Percentiles rank a stretch among this genome's conserved stretches.
These are phyloP conservation scores for Paramecium biaurelia DNA, from an alignment of 73 alveolate genomes.

Conservation along the genomic window DNA sequence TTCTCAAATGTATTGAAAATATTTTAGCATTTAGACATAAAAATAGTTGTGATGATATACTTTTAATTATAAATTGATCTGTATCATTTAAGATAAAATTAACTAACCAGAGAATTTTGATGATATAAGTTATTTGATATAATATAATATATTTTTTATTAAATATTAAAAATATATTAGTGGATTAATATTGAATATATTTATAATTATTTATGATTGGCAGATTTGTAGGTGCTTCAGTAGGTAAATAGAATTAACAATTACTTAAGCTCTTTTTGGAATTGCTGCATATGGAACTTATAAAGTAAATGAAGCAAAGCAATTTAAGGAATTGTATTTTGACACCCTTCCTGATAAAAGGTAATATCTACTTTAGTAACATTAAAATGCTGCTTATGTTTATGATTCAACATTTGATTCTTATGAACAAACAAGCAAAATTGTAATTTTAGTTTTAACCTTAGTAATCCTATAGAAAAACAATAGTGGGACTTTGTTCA, in stretches of 20 bases:
- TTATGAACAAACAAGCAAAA: constrained; percentile 47
- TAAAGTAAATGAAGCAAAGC: background rate
- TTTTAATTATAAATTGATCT: background rate
- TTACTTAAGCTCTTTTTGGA: constrained; percentile 44
- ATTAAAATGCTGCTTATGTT: constrained; percentile 40
- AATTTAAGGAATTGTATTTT: constrained; percentile 42
- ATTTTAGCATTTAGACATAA: too few relatives aligned
- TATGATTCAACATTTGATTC: constrained; percentile 55
- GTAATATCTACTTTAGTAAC: constrained; percentile 12
- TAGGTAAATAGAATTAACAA: background rate
- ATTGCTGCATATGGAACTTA: constrained; percentile 37
- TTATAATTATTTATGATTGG: background rate
- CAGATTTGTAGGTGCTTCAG: constrained; percentile 26
- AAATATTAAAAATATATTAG: background rate
- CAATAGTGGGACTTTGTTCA: constrained; percentile 13
- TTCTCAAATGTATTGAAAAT: too few relatives aligned
- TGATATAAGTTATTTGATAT: too few relatives aligned
- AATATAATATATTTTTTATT: too few relatives aligned
- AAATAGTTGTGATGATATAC: background rate
- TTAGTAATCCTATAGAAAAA: constrained; percentile 24
- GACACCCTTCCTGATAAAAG: constrained; percentile 53
- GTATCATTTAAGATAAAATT: background rate
- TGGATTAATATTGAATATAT: background rate
- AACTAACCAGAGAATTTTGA: background rate
- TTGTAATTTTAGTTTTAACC: background rate